Conservation (phyloP, 1,139 yeast species). For the Entelexis sorbosivorans region DNA sequence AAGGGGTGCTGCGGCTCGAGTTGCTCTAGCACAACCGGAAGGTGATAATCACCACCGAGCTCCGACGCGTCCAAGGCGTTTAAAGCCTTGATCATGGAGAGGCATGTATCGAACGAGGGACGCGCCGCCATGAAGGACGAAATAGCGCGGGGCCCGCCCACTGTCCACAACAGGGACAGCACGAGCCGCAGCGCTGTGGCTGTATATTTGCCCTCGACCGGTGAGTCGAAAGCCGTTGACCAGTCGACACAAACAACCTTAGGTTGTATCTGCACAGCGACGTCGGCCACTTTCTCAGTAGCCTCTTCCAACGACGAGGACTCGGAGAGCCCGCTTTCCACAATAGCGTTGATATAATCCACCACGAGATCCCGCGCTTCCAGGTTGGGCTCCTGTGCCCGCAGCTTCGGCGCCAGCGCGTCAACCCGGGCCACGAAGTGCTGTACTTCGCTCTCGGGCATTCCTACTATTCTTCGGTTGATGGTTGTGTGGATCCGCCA, state of each 20-base stretch:
- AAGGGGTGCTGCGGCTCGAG: conserved; percentile 2
- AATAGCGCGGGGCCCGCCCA: conserved; percentile 16
- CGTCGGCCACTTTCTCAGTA: background rate
- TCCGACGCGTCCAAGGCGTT: conserved; percentile 1
- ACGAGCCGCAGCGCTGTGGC: conserved; percentile 2
- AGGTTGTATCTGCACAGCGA: conserved; percentile 9
- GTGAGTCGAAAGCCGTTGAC: background rate
- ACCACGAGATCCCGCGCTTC: conserved; percentile 2
- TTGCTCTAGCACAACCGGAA: conserved; percentile 9
- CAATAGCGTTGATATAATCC: background rate
- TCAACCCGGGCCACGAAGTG: conserved; percentile 6
- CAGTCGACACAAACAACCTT: conserved; percentile 10
- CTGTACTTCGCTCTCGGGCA: conserved; percentile 11
- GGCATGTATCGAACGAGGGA: background rate
- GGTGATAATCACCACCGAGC: conserved; percentile 10
- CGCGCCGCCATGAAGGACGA: conserved; percentile 7
- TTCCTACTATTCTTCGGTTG: conserved; percentile 5
- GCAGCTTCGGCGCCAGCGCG: conserved; percentile 6
- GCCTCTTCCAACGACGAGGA: background rate
- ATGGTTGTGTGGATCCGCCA: conserved; percentile 1
- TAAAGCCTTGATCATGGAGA: conserved; percentile 2
- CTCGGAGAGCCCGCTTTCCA: background rate
- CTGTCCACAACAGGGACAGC: conserved; percentile 9
- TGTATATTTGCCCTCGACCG: conserved; percentile 2
- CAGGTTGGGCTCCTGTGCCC: background rate